Evolutionary conservation across 1,284 basidiomycete species (phyloP), one percentile per base, ranked within the genome.

Genomic region (Ustilago curta): DNA sequence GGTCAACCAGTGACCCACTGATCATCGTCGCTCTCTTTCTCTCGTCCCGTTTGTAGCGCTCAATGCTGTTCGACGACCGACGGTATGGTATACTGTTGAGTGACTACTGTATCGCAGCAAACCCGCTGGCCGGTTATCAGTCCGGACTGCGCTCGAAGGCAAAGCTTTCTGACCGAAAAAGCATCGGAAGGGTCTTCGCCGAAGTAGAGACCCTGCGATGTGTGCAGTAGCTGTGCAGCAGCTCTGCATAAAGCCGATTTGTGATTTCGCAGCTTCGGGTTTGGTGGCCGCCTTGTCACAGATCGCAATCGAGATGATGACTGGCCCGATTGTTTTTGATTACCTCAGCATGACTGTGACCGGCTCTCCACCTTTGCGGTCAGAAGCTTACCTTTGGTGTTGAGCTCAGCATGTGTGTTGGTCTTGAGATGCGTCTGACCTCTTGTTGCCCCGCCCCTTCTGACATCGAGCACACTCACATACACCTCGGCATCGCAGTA

Each of bases 231-330:
- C 21, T 8, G 55, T 70, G 59, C 69, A 71, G 27, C 27, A 27
- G 27, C 27, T 8, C 59, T 70, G 59, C 69, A 71, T 71, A 71
- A 71, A 71, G 16, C 69, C 69, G n/a, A n/a, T n/a, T n/a, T n/a
- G n/a, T n/a, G 69, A 62, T 16, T 39, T 7, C 8, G 2, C 4
- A 23, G 3, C 32, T 56, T 66, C 69, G 69, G 67, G 8, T 70
- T 70, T 70, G 29, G 31, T 39, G 67, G 67, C 25, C 18, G 54
- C 23, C 18, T 44, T 45, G 12, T 55, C 27, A 37, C 23, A 55
- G 31, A 48, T 48, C 25, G 12, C n/a, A 16, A 27, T 40, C 51
- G 40, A 40, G 29, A n/a, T n/a, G n/a, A n/a, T n/a, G n/a, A n/a
- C n/a, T n/a, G 4, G 31, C 18, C n/a, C 35, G 32, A 25, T 29